Evolutionary conservation across 768 basidiomycete genomes (phyloP), one percentile per base, ranked within the genome.

Genomic region (Leccinum aurantiacum): DNA sequence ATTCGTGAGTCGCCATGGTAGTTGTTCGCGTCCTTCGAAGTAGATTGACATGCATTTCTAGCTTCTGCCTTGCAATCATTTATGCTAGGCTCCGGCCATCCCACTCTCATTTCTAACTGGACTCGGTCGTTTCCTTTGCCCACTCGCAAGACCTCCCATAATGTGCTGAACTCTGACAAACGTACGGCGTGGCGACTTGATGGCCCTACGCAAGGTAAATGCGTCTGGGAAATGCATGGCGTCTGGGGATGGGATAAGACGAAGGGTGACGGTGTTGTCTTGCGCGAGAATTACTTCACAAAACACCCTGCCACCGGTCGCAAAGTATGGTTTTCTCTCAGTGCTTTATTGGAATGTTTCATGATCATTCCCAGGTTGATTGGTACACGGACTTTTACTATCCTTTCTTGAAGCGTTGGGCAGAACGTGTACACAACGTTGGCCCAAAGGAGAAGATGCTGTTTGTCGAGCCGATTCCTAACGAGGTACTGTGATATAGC

Each of bases 141-240:
- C 0, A 96, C 95, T 2, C 81, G 82, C 31, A 76, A 80, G 47
- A 87, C 88, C 0, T 80, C 82, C 0, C 72, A 79, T 22, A 79
- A 77, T 5, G 70, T 89, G 1, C 78, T 93, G 15, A 93, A 95
- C 67, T 69, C 82, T 1, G 70, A 77, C 0, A 79, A 83, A 9
- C 76, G 77, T 48, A 86, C 83, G 29, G 88, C 83, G 0, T 95
- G 93, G 94, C 79, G 79, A 14, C 68, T 72, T 6, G 86, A 91
- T 66, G 91, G 93, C 0, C 91, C 93, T 13, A 90, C 88, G 0
- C 55, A 71, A 62, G 86, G 88, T 14, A 71, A 80, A 59, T 97
- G 95, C 68, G 65, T 95, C 4, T 96, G 95, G 95, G 88, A 91
- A 67, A 82, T 88, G 77, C 94, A 98, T 63, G 92, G 91, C 17